Conservation (phyloP, 139 green algal genomes). For the Desmodesmus armatus region DNA sequence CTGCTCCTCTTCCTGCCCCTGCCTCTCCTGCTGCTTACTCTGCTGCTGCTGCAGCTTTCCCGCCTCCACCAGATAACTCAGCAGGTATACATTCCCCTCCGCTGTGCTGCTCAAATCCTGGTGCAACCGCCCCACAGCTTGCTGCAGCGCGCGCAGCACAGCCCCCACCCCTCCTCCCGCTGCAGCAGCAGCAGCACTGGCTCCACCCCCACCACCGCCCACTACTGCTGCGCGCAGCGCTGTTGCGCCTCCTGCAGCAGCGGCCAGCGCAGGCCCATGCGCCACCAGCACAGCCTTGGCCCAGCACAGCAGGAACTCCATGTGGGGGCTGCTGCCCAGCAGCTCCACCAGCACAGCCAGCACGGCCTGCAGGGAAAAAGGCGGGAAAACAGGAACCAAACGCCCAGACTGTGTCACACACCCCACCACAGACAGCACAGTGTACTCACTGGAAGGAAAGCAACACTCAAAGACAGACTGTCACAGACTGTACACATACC, state of each 20-base stretch:
- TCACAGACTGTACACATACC: no score
- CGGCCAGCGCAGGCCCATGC: slow-evolving; percentile 69
- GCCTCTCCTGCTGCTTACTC: slow-evolving; percentile 41
- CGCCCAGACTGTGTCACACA: slow-evolving; percentile 56
- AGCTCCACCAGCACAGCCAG: slow-evolving; percentile 70
- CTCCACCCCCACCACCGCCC: slow-evolving; percentile 5
- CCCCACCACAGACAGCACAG: no score
- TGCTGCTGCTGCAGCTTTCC: slow-evolving; percentile 43
- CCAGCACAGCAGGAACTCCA: slow-evolving; percentile 89
- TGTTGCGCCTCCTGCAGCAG: slow-evolving; percentile 23
- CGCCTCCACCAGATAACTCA: slow-evolving; percentile 81
- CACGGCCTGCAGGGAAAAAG: slow-evolving; percentile 61
- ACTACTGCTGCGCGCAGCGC: slow-evolving; percentile 25
- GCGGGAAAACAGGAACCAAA: slow-evolving; percentile 24
- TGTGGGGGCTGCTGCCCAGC: slow-evolving; percentile 71
- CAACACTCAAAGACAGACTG: no score
- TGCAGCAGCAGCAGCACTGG: slow-evolving; percentile 13
- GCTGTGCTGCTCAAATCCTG: slow-evolving; percentile 71
- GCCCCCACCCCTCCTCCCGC: slow-evolving; percentile 42
- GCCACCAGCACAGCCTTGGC: slow-evolving; percentile 58
- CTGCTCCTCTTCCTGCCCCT: not conserved
- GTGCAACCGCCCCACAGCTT: slow-evolving; percentile 67
- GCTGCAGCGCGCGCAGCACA: slow-evolving; percentile 75
- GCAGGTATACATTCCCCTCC: slow-evolving; percentile 82
- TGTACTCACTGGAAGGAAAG: no score